Base-by-base conservation (phyloP, 805 yeast genomes). In the Wickerhamiella domercqiae region DNA sequence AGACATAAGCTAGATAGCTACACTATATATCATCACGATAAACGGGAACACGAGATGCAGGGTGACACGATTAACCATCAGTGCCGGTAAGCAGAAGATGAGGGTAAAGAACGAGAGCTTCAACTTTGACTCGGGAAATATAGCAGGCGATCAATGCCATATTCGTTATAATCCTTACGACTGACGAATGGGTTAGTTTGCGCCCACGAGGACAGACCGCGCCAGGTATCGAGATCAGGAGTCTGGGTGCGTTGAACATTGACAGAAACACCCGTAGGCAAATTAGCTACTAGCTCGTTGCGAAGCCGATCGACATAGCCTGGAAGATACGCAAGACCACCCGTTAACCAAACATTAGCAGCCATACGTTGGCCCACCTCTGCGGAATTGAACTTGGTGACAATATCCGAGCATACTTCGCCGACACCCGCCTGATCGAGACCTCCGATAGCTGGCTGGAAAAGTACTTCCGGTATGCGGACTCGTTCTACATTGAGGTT, bases 381-480 rank as follows among this genome's bases (percentile, higher is more conserved):
- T 1, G 68, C 60, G 21, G 71, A 72, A 37, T 29, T 40, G 31
- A 31, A 34, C 9, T 36, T 32, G 11, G 35, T n/a, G 4, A 86
- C 51, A 5, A 82, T 64, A 40, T 75, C 78, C 45, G 75, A 78
- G 39, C 75, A 66, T 29, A 84, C 59, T 56, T 90, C 97, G 18
- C 70, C 54, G n/a, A 90, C 66, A 20, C 97, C 97, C 0, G 96
- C 94, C 59, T 86, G 97, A 56, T 90, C 98, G 17, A 84, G 64
- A 17, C 98, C 98, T 0, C 93, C 94, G 44, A 90, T 83, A 6
- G 77, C 70, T 5, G 99, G 98, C 55, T 87, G 90, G 57, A 90
- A 84, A 34, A 84, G 53, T 2, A 86, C 76, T 57, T 90, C 99
- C 0, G 97, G 96, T 2, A 87, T 81, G 40, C 93, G 69, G 21